Conservation (phyloP, 2,329 filamentous ascomycete genomes). For the Coniochaeta ligniaria region DNA sequence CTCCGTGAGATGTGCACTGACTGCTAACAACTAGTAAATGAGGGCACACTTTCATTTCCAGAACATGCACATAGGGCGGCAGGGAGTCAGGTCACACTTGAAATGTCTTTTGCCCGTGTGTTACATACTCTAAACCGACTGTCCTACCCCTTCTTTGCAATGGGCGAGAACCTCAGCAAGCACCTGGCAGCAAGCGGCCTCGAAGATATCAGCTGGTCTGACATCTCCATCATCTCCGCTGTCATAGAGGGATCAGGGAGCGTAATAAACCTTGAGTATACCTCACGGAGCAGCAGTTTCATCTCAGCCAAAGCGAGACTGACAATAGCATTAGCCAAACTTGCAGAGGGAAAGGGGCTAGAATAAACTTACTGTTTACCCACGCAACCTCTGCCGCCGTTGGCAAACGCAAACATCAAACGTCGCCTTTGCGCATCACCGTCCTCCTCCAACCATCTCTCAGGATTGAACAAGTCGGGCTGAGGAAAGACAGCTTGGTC, state of each 20-base stretch:
- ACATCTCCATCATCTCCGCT: slow-evolving; percentile 52
- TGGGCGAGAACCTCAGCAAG: slow-evolving; percentile 40
- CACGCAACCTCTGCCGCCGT: slow-evolving; percentile 57
- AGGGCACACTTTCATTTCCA: too few species aligned
- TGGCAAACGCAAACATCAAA: slow-evolving; percentile 59
- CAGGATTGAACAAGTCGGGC: slow-evolving; percentile 70
- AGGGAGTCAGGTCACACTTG: too few species aligned
- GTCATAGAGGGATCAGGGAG: slow-evolving; percentile 46
- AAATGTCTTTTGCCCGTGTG: not conserved
- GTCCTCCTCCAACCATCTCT: slow-evolving; percentile 70
- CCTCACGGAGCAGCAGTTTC: slow-evolving; percentile 55
- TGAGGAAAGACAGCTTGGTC: slow-evolving; percentile 66
- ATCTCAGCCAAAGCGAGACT: slow-evolving; percentile 60
- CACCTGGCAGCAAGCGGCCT: slow-evolving; percentile 54
- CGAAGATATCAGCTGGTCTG: slow-evolving; percentile 61
- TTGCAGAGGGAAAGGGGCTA: not conserved
- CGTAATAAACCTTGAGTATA: slow-evolving; percentile 54
- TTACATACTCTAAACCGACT: not conserved
- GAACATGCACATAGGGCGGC: too few species aligned
- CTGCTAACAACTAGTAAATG: too few species aligned
- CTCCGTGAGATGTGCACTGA: too few species aligned
- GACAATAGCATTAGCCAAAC: slow-evolving; percentile 4
- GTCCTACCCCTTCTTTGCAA: slow-evolving; percentile 5
- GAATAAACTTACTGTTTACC: slow-evolving; percentile 57
- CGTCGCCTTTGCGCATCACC: slow-evolving; percentile 65